Evolutionary conservation across 306 rosid species (phyloP).

Genomic region (Quillaja saponaria): DNA sequence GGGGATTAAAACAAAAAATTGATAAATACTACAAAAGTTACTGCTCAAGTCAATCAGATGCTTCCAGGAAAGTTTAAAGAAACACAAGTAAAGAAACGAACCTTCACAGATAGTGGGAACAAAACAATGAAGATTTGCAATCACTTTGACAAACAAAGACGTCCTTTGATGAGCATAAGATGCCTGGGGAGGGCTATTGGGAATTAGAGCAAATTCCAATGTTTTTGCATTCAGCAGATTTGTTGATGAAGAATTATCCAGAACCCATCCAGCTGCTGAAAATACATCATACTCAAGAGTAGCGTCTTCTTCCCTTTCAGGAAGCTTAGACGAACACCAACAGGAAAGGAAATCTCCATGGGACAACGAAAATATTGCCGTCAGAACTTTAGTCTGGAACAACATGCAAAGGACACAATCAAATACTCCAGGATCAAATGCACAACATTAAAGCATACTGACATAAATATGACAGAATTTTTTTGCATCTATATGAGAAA

Average conservation of each 20-base stretch:
- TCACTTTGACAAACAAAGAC: conserved; percentile 83
- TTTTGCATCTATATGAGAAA: conserved; percentile 19
- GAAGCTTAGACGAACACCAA: conserved; percentile 94
- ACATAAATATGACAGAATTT: conserved; percentile 23
- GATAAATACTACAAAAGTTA: conserved; percentile 27
- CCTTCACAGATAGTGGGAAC: conserved; percentile 92
- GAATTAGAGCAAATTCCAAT: conserved; percentile 56
- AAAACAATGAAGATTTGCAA: conserved; percentile 98
- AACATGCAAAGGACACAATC: conserved; percentile 44
- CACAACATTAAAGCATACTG: conserved; percentile 29
- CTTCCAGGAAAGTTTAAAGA: conserved; percentile 26
- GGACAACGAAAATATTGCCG: conserved; percentile 80
- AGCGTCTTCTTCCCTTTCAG: conserved; percentile 75
- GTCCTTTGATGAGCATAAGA: conserved; percentile 88
- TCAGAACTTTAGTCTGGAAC: conserved; percentile 82
- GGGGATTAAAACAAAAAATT: conserved; percentile 41
- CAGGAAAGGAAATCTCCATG: conserved; percentile 81
- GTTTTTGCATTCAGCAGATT: conserved; percentile 37
- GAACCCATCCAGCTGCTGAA: conserved; percentile 88
- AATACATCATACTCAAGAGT: conserved; percentile 76
- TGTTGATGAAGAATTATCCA: conserved; percentile 54
- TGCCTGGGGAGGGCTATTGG: conserved; percentile 59
- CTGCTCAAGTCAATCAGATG: conserved; percentile 18
- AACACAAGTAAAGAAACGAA: conserved; percentile 38
- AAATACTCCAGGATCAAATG: conserved; percentile 37